Evolutionary conservation across 1,284 basidiomycete genomes (phyloP).

Genomic region (Cryptococcus wingfieldii): DNA sequence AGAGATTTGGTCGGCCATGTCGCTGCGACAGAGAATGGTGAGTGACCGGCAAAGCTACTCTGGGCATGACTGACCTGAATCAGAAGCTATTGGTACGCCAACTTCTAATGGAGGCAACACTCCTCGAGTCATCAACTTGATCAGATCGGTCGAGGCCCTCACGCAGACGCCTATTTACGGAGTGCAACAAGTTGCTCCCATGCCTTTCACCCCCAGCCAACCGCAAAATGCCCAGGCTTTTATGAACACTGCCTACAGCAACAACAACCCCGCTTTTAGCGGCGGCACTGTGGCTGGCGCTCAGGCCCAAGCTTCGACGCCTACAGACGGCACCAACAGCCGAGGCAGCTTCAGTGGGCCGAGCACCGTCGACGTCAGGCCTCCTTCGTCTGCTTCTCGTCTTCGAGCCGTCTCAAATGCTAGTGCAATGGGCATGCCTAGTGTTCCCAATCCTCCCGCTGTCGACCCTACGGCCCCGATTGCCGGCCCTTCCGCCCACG

Average conservation of each 20-base stretch:
- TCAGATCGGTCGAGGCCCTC: constrained; percentile 22
- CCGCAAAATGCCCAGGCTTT: neutral
- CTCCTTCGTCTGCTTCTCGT: neutral
- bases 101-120: constrained; percentile 17
- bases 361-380: neutral
- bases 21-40: constrained; percentile 32
- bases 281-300: neutral
- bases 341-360: neutral
- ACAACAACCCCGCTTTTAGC: neutral
- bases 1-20: constrained; percentile 38
- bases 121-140: constrained; percentile 21
- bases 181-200: neutral
- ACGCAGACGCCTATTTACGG: neutral
- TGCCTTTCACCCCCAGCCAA: neutral
- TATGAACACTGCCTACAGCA: neutral
- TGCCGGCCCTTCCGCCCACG: constrained; percentile 2
- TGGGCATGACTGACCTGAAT: constrained; percentile 1
- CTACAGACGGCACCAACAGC: neutral
- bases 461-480: constrained; percentile 3
- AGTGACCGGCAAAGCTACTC: constrained; percentile 3
- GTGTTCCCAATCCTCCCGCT: neutral
- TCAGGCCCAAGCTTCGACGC: constrained; percentile 1
- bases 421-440: neutral
- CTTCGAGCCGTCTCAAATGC: constrained; percentile 2
- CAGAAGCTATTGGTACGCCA: constrained; percentile 13